phyloP scores from a whole-genome alignment of 345 rosid genomes.

The Erucastrum elatum region DNA sequence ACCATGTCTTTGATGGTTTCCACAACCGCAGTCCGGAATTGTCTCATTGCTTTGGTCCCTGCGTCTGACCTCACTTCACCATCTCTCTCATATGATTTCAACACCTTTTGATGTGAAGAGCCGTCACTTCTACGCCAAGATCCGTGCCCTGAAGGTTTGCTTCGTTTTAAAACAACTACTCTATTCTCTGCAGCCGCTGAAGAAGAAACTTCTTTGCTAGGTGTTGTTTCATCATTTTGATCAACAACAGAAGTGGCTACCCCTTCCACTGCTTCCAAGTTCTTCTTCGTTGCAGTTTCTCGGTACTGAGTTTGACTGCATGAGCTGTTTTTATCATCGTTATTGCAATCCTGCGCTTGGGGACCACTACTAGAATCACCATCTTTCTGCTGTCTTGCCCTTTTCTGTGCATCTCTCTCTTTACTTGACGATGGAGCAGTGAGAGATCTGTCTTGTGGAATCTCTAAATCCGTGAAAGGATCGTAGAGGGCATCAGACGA shows the following conservation, averaged over 20 bases:
- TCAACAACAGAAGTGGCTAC: conserved; percentile 53
- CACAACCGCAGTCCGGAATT: conserved; percentile 62
- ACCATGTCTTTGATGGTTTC: conserved; percentile 66
- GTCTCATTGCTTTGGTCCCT: conserved; percentile 53
- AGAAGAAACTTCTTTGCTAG: conserved; percentile 53
- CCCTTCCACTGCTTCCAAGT: conserved; percentile 39
- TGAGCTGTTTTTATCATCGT: conserved; percentile 49
- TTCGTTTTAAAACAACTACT: conserved; percentile 43
- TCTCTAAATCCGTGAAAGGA: conserved; percentile 59
- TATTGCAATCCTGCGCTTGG: conserved; percentile 35
- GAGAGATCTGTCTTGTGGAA: conserved; percentile 40
- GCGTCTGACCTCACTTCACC: conserved; percentile 51
- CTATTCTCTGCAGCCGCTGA: conserved; percentile 40
- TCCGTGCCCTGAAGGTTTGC: conserved; percentile 41
- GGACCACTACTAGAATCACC: conserved; percentile 38
- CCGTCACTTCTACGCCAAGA: conserved; percentile 44
- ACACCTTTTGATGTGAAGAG: conserved; percentile 43
- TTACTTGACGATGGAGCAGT: conserved; percentile 43
- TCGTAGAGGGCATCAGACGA: conserved; percentile 60
- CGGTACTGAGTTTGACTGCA: conserved; percentile 44
- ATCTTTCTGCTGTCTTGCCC: conserved; percentile 41
- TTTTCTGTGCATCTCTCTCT: conserved; percentile 35
- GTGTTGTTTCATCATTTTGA: conserved; percentile 40
- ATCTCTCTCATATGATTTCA: conserved; percentile 44
- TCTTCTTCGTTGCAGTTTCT: conserved; percentile 44